Percentiles rank a stretch among this genome's conserved stretches.
These are phyloP conservation scores for Galium porrigens DNA, from an alignment of 305 asterid species.

Conservation along the genomic window DNA sequence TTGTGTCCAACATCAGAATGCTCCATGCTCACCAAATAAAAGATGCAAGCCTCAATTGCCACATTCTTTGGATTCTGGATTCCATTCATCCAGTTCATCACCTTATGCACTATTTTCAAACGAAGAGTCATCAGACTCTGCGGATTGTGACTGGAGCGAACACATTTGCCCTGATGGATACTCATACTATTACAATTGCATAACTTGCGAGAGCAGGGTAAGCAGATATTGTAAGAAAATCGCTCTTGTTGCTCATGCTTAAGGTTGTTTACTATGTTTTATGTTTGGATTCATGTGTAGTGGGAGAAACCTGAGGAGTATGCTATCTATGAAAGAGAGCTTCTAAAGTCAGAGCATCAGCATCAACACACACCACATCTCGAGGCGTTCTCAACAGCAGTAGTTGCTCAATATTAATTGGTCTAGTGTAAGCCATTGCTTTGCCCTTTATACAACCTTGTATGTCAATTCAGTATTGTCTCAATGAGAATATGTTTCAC, in stretches of 20 bases:
- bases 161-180: conserved; percentile 79
- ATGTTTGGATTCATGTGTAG: conserved; percentile 20
- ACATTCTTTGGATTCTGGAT: conserved; percentile 20
- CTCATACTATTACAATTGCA: conserved; percentile 61
- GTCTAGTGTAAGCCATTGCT: conserved; percentile 8
- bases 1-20: not conserved
- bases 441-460: conserved; percentile 5
- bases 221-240: conserved; percentile 20
- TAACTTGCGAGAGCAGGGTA: conserved; percentile 80
- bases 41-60: conserved; percentile 27
- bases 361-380: conserved; percentile 16
- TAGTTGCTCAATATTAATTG: conserved; percentile 10
- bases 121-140: conserved; percentile 26
- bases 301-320: conserved; percentile 77
- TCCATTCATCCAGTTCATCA: conserved; percentile 22
- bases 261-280: conserved; percentile 14
- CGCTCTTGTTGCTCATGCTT: not conserved
- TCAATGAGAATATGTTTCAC: not conserved
- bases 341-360: conserved; percentile 35
- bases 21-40: conserved; percentile 17
- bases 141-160: conserved; percentile 87
- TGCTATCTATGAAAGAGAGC: conserved; percentile 41
- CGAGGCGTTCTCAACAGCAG: conserved; percentile 10
- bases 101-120: conserved; percentile 24
- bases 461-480: not conserved